Base-by-base conservation (phyloP, 495 filamentous ascomycete genomes). In the Penicillium parvum region DNA sequence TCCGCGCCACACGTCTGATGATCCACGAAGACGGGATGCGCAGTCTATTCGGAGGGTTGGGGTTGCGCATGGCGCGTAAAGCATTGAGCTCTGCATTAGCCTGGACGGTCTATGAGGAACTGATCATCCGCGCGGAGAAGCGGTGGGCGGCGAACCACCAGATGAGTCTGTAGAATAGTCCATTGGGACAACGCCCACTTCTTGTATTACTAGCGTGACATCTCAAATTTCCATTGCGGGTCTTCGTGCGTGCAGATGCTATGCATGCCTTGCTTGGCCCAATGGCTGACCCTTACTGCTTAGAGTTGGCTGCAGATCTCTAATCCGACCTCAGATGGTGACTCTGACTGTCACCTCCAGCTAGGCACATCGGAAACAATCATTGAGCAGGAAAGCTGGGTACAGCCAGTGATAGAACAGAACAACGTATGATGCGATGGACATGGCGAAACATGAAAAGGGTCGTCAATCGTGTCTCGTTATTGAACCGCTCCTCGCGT, bases 31-130 rank as follows among this genome's bases (percentile, higher is more conserved):
- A 96, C 45, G 90, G 90, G 0, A 53, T 85, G 12, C 74, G 84
- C 38, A 84, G 86, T 47, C 71, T 99, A 43, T 90, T 90, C 63
- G 84, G 92, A 60, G 92, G 92, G 3, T 60, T 99, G 38, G 89
- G 81, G 19, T 65, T 99, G 54, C 79, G 92, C 39, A 94, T 96
- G 73, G 84, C 79, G 23, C 75, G 92, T 50, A 99, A 99, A 69
- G 94, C 90, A 11, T 57, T 95, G 4, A 96, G 90, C 57, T 86
- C 81, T 26, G 94, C 92, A 19, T 72, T 97, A 47, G 90, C 90
- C 6, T 99, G 92, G 92, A 95, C 90, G 14, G 72, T 96, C 16
- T 99, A 99, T 58, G 92, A 99, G 68, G 91, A 96, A 61, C 63
- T 96, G 43, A 82, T 99, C 49, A 67, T 90, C 14, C 61, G 75